Evolutionary conservation across 768 basidiomycete species (phyloP).

Genomic region (Hericium alpestre): DNA sequence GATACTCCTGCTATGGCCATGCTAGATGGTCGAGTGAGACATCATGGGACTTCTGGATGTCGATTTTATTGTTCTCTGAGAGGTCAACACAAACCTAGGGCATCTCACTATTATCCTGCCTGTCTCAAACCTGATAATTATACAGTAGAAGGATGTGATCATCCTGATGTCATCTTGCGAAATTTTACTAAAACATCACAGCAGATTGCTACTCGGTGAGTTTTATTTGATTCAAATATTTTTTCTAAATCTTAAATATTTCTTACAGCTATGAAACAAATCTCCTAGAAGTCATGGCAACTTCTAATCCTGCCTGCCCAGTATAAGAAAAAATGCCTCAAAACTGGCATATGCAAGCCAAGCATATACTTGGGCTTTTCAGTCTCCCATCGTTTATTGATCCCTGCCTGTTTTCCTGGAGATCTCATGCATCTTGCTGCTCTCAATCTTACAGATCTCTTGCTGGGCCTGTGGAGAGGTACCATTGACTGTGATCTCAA

Average conservation of each 20-base stretch:
- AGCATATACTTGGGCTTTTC: neutral
- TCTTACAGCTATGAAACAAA: neutral
- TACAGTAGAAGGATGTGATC: neutral
- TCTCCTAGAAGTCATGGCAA: neutral
- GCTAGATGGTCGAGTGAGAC: slow-evolving; percentile 26
- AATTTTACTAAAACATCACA: neutral
- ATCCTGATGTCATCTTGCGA: neutral
- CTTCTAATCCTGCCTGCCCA: neutral
- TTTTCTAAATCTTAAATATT: neutral
- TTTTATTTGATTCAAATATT: neutral
- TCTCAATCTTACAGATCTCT: slow-evolving; percentile 29
- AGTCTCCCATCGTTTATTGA: slow-evolving; percentile 10
- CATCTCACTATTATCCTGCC: slow-evolving; percentile 24
- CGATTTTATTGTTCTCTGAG: slow-evolving; percentile 20
- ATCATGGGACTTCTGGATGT: slow-evolving; percentile 19
- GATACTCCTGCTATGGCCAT: slow-evolving; percentile 25
- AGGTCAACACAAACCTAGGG: slow-evolving; percentile 21
- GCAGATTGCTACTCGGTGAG: neutral
- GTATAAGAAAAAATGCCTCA: neutral
- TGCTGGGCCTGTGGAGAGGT: slow-evolving; percentile 23
- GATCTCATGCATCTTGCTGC: slow-evolving; percentile 31
- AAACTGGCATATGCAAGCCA: slow-evolving; percentile 5
- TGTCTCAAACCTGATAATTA: neutral
- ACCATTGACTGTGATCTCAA: slow-evolving; percentile 14
- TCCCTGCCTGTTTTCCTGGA: slow-evolving; percentile 18